Conservation (phyloP, 352 stramenopile genomes). For the Pythium phragmiticola region DNA sequence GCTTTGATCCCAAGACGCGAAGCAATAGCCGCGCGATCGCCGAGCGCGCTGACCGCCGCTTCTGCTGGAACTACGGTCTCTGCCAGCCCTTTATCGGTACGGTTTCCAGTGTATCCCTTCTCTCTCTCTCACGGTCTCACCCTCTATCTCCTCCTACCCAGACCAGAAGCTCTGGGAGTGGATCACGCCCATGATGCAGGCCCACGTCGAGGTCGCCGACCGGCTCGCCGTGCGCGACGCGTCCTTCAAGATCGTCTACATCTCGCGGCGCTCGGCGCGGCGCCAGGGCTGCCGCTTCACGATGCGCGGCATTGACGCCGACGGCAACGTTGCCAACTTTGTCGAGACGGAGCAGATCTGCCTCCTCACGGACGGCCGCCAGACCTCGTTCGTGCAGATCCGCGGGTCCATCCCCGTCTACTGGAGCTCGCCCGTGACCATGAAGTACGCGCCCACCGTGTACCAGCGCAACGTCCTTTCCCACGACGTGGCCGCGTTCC, state of each 20-base stretch:
- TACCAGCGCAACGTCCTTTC: conserved; percentile 46
- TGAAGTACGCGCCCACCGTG: conserved; percentile 90
- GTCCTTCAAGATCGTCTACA: conserved; percentile 59
- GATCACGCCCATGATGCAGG: conserved; percentile 61
- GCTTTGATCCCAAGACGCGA: conserved; percentile 46
- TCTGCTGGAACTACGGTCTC: conserved; percentile 92
- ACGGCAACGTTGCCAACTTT: conserved; percentile 91
- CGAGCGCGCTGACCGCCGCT: conserved; percentile 73
- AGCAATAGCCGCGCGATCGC: conserved; percentile 43
- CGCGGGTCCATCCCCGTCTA: conserved; percentile 95
- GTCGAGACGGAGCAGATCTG: conserved; percentile 93
- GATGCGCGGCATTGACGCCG: conserved; percentile 86
- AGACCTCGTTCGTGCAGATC: conserved; percentile 92
- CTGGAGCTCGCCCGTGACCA: conserved; percentile 85
- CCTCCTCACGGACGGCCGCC: conserved; percentile 43
- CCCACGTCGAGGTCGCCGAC: conserved; percentile 60
- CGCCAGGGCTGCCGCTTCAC: conserved; percentile 91
- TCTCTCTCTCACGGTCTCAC: conserved; percentile 20
- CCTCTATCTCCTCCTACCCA: conserved; percentile 21
- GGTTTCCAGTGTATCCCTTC: background rate
- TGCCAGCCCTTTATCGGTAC: conserved; percentile 59
- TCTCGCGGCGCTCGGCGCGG: conserved; percentile 63
- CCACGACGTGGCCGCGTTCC: conserved; percentile 63
- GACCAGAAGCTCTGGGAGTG: conserved; percentile 46
- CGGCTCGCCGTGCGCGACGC: conserved; percentile 46